A percentile compares a stretch with the other conserved stretches of the same genome.
Conservation (phyloP, 2,329 filamentous ascomycete species). For the Coniochaeta sp. region DNA sequence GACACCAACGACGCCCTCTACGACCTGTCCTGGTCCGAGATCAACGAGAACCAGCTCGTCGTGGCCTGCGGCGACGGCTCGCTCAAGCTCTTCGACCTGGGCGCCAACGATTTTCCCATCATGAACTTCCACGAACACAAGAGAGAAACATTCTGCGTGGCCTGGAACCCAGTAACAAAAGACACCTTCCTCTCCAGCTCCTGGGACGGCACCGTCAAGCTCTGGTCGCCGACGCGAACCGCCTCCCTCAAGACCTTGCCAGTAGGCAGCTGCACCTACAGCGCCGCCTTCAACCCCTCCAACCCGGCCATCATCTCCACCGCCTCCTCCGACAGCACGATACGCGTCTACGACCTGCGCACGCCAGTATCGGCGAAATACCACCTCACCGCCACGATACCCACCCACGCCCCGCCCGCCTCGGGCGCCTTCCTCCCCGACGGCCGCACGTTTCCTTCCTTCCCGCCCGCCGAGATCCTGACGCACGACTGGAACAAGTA, state of each 20-base stretch:
- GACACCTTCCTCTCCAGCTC: conserved; percentile 85
- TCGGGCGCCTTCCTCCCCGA: conserved; percentile 21
- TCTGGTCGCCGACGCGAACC: conserved; percentile 80
- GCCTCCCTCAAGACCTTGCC: conserved; percentile 79
- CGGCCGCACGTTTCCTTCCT: conserved; percentile 24
- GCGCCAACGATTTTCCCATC: conserved; percentile 75
- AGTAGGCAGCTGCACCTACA: conserved; percentile 91
- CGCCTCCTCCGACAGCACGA: conserved; percentile 80
- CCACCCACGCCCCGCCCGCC: conserved; percentile 63
- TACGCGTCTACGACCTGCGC: conserved; percentile 87
- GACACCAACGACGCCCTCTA: conserved; percentile 97
- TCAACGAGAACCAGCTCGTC: conserved; percentile 90
- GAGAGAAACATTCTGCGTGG: conserved; percentile 84
- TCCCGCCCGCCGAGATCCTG: conserved; percentile 71
- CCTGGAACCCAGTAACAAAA: conserved; percentile 89
- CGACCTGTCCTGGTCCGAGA: conserved; percentile 90
- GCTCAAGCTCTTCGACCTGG: conserved; percentile 87
- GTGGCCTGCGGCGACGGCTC: conserved; percentile 89
- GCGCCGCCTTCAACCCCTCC: conserved; percentile 82
- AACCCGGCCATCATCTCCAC: conserved; percentile 79
- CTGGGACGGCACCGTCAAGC: conserved; percentile 94
- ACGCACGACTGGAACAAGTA: conserved; percentile 99
- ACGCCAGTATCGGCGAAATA: conserved; percentile 81
- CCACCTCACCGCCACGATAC: conserved; percentile 75
- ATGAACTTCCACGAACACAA: conserved; percentile 92